A percentile compares a stretch with the other conserved stretches of the same genome.
Evolutionary conservation across 495 filamentous ascomycete genomes (phyloP).

Genomic region (Penicillium subrubescens): DNA sequence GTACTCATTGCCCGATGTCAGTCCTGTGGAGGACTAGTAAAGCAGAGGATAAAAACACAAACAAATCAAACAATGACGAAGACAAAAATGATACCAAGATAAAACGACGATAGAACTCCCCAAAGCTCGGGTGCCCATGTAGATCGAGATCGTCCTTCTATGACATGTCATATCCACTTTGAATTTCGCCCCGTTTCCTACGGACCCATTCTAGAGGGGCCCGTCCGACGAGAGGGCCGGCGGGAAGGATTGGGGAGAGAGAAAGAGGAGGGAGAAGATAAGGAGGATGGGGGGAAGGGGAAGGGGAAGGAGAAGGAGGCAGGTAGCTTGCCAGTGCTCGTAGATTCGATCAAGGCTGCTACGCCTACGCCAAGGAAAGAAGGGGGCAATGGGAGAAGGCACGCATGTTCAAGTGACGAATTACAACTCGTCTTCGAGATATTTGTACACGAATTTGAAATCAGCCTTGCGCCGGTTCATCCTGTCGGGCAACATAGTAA

Average conservation of each 20-base stretch:
- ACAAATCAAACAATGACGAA: background rate
- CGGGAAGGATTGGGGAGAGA: background rate
- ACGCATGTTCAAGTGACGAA: constrained; percentile 10
- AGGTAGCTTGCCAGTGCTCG: background rate
- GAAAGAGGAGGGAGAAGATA: background rate
- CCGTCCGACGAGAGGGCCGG: background rate
- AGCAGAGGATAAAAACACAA: background rate
- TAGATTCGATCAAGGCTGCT: constrained; percentile 1
- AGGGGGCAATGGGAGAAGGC: constrained; percentile 4
- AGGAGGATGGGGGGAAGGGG: background rate
- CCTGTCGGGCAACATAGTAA: constrained; percentile 53
- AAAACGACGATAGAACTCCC: background rate
- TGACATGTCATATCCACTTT: constrained; percentile 6
- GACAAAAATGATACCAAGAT: background rate
- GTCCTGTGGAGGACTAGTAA: constrained; percentile 11
- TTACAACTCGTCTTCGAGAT: constrained; percentile 88
- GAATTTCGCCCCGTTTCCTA: background rate
- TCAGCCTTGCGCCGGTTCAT: constrained; percentile 99
- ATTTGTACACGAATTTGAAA: constrained; percentile 98
- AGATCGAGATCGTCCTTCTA: constrained; percentile 2
- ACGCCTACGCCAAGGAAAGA: background rate
- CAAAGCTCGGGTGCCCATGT: background rate
- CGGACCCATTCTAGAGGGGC: background rate
- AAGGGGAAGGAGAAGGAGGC: background rate
- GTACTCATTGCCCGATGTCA: constrained; percentile 32